phyloP scores from a whole-genome alignment of 306 rosid genomes.

The Lathyrus sativus region DNA sequence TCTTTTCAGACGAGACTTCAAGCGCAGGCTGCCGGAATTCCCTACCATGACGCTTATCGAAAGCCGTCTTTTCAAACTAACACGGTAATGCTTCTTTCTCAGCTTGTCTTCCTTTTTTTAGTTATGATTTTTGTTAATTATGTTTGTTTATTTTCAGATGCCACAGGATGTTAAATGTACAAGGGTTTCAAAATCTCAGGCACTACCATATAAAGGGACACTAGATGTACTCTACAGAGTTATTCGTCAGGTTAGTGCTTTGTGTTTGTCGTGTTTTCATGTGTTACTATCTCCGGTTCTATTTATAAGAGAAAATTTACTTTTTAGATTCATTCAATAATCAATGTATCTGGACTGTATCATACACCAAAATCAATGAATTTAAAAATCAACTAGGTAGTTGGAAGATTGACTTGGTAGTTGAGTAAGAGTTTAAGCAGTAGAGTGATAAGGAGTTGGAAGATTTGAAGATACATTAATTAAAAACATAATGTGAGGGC shows the following conservation, averaged over 20 bases:
- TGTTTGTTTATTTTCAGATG: slow-evolving; percentile 44
- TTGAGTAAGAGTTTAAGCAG: no score
- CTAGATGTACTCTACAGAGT: slow-evolving; percentile 77
- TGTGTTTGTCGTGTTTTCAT: no score
- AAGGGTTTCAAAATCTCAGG: slow-evolving; percentile 46
- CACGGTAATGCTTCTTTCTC: slow-evolving; percentile 42
- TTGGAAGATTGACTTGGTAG: no score
- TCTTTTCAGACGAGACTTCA: slow-evolving; percentile 78
- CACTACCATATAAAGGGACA: slow-evolving; percentile 65
- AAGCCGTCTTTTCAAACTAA: slow-evolving; percentile 52
- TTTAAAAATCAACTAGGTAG: no score
- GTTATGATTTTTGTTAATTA: not conserved
- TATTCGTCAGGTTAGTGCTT: slow-evolving; percentile 64
- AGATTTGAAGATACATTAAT: no score
- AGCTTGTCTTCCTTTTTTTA: not conserved
- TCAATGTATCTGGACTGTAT: no score
- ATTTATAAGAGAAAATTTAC: no score
- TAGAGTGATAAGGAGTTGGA: no score
- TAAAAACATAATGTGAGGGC: no score
- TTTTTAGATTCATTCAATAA: no score
- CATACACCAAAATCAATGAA: no score
- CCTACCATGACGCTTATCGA: slow-evolving; percentile 58
- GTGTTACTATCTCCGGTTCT: no score
- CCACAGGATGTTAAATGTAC: slow-evolving; percentile 48
- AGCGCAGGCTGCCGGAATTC: slow-evolving; percentile 95